phyloP scores from a whole-genome alignment of 1,284 basidiomycete species.

The Cutaneotrichosporon curvatum region DNA sequence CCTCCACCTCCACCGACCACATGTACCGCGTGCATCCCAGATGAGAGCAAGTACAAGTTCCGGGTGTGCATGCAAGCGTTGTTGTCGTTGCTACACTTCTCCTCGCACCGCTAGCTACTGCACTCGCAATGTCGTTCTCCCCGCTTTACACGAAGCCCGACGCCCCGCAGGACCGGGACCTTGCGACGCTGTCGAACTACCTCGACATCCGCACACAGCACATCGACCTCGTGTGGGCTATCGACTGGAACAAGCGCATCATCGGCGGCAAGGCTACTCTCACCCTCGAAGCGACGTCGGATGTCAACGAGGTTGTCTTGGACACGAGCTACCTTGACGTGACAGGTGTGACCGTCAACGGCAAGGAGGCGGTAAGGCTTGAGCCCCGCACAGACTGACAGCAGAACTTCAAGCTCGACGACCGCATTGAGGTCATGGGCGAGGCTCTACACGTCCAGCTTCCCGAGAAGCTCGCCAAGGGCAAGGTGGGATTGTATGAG shows the following conservation, averaged over 20 bases:
- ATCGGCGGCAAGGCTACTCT: constrained; percentile 68
- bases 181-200: constrained; percentile 75
- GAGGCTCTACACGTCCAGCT: constrained; percentile 44
- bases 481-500: constrained; percentile 46
- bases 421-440: constrained; percentile 44
- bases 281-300: constrained; percentile 49
- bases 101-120: no score
- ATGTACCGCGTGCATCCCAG: no score
- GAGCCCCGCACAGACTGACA: no score
- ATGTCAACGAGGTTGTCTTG: constrained; percentile 64
- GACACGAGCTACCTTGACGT: constrained; percentile 73
- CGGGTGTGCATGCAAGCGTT: no score
- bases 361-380: constrained; percentile 52
- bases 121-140: constrained; percentile 29
- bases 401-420: constrained; percentile 54
- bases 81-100: no score
- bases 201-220: constrained; percentile 60
- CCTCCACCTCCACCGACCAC: no score
- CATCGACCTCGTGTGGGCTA: constrained; percentile 69
- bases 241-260: constrained; percentile 65
- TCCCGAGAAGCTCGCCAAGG: constrained; percentile 23
- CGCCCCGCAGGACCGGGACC: constrained; percentile 49
- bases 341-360: constrained; percentile 54
- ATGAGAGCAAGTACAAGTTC: no score
- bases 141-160: constrained; percentile 13